phyloP scores from a whole-genome alignment of 352 stramenopile genomes.

The Blastocystis sp. region DNA sequence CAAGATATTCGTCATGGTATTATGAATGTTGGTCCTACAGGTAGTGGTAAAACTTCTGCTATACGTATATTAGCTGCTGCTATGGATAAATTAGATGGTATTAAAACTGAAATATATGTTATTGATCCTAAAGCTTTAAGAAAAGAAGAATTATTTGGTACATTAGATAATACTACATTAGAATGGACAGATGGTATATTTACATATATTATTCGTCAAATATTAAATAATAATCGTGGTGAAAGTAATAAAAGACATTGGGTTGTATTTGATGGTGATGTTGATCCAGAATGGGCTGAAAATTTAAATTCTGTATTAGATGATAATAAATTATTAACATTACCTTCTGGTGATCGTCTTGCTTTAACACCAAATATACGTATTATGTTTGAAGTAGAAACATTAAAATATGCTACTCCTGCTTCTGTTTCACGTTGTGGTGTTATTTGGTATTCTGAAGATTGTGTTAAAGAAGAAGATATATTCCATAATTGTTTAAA shows the following conservation, averaged over 20 bases:
- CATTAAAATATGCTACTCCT: constrained; percentile 81
- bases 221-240: constrained; percentile 85
- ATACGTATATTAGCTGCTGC: constrained; percentile 69
- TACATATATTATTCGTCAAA: constrained; percentile 76
- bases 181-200: constrained; percentile 99
- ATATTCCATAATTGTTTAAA: constrained; percentile 56
- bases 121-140: constrained; percentile 96
- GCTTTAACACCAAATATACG: constrained; percentile 89
- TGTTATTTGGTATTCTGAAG: constrained; percentile 96
- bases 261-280: constrained; percentile 98
- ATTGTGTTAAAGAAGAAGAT: constrained; percentile 71
- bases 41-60: constrained; percentile 78
- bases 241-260: constrained; percentile 82
- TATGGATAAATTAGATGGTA: constrained; percentile 74
- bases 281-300: constrained; percentile 98
- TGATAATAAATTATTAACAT: constrained; percentile 93
- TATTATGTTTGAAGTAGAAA: constrained; percentile 99
- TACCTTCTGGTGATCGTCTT: constrained; percentile 91
- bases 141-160: constrained; percentile 91
- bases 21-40: constrained; percentile 90
- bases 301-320: constrained; percentile 99
- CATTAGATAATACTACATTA: constrained; percentile 92
- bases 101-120: constrained; percentile 81
- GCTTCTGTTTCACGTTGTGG: constrained; percentile 98
- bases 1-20: constrained; percentile 85